Evolutionary conservation across 352 stramenopile genomes (phyloP), one percentile per base, ranked within the genome.

Genomic region (Thraustochytrium striatum): DNA sequence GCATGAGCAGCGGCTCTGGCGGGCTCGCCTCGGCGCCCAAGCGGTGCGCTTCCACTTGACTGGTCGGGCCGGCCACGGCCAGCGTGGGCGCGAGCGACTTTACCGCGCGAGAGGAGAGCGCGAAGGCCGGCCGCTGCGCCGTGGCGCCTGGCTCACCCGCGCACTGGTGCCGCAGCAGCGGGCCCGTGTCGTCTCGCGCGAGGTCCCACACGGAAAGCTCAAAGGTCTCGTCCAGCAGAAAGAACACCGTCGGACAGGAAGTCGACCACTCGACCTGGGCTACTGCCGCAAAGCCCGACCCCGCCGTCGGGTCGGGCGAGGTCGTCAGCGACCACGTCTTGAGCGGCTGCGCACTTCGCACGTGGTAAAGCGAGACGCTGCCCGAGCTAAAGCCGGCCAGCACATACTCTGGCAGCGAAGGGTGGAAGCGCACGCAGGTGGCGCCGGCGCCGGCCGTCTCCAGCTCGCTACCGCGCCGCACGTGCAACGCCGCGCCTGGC

Each of bases 341-440:
- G 21, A 75, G 3, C 19, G 65, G 65, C 39, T 28, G 21, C 2
- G 39, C 25, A 19, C 44, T 19, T 7, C 32, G 16, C 28, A 75
- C 9, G 32, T 75, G 11, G 30, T 35, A 75, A 7, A 75, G 65
- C 25, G 65, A 39, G 7, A 75, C 8, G 11, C 30, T 19, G 28
- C 65, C 65, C 3, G 65, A 75, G 30, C 0, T 3, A n/a, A 70
- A 75, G 32, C 65, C 65, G 11, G 65, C 65, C n/a, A 75, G 39
- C 1, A 75, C 58, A 25, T 55, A 75, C 16, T 28, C 19, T 8
- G 7, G 16, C 43, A 75, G 65, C 61, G 32, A 61, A 9, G 43
- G 65, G 36, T 70, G 43, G 36, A 75, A 75, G 11, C n/a, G 33
- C 13, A 70, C 2, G 21, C n/a, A 13, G 0, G 61, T 70, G 38